Evolutionary conservation across 345 rosid species (phyloP), one percentile per base, ranked within the genome.

Genomic region (Populus tremula): DNA sequence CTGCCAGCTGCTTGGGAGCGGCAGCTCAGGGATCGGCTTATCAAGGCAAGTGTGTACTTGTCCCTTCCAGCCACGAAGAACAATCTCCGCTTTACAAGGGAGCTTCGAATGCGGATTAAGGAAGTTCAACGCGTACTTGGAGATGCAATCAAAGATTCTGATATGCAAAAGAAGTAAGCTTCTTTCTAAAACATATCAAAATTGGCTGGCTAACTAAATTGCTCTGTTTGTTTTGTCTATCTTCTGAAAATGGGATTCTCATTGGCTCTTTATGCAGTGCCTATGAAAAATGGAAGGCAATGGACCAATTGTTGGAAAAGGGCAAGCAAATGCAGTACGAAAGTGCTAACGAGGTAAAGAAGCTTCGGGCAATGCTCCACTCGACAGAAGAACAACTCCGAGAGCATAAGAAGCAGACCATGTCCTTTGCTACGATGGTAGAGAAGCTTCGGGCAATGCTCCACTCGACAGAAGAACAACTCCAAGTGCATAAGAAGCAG

Each of bases 401-500:
- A 39, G 96, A 89, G 81, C 98, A 96, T 79, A 93, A 89, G 91
- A 92, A 89, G 87, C 99, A 96, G 87, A 83, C 45, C 3, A 9
- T 41, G 45, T 41, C 45, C 13, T 41, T 41, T 10, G 11, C 12
- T 41, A 41, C 45, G 12, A 41, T 41, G 80, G 97, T 93, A 17
- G 91, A 91, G 86, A 96, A 96, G 85, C 97, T 96, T 53, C 92
- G 97, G 64, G 99, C 99, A 47, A 92, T 93, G 98, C 97, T 96
- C 81, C 99, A 93, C 77, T 91, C 95, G 35, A 87, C 95, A 36
- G 99, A 96, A 78, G 99, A 96, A 88, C 99, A 96, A 87, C 90
- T 96, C 18, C 94, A 92, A 31, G 96, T 88, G 81, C 98, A 96
- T 79, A 93, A 89, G 91, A 92, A 88, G 86, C 99, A 96, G 87